Evolutionary conservation across 495 filamentous ascomycete species (phyloP).

Genomic region (Parmelia sp.): DNA sequence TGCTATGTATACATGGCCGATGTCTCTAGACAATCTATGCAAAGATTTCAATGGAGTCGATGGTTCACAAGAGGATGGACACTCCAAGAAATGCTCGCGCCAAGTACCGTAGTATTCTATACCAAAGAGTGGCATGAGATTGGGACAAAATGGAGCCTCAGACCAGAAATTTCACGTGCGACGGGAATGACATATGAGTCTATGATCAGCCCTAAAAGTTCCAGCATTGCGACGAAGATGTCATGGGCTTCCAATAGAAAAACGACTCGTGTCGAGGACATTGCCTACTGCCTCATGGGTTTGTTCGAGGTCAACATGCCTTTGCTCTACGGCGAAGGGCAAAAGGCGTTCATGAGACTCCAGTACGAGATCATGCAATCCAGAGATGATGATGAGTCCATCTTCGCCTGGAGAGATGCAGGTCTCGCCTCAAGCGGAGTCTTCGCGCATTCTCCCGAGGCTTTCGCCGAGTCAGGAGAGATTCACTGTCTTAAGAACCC

Average conservation of each 20-base stretch:
- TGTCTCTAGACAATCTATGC: conserved; percentile 23
- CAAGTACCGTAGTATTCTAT: too few species aligned
- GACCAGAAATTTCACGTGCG: too few species aligned
- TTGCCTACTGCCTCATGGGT: conserved; percentile 30
- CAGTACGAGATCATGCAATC: conserved; percentile 33
- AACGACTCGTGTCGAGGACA: conserved; percentile 25
- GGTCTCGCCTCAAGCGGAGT: background rate
- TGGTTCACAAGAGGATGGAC: conserved; percentile 43
- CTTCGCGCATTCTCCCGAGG: background rate
- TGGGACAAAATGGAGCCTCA: too few species aligned
- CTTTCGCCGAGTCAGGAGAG: background rate
- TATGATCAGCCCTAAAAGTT: too few species aligned
- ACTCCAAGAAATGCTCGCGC: too few species aligned
- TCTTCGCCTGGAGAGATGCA: too few species aligned
- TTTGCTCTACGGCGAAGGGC: conserved; percentile 31
- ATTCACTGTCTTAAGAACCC: background rate
- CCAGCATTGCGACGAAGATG: conserved; percentile 27
- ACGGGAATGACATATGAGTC: too few species aligned
- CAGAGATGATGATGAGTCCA: too few species aligned
- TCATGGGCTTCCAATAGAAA: conserved; percentile 27
- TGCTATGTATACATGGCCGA: conserved; percentile 40
- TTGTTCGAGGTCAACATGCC: conserved; percentile 32
- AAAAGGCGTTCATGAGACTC: conserved; percentile 26
- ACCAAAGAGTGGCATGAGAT: too few species aligned
- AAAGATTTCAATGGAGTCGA: too few species aligned